Evolutionary conservation across 495 filamentous ascomycete genomes (phyloP), one percentile per base, ranked within the genome.

Genomic region (Acidiella bohemica): DNA sequence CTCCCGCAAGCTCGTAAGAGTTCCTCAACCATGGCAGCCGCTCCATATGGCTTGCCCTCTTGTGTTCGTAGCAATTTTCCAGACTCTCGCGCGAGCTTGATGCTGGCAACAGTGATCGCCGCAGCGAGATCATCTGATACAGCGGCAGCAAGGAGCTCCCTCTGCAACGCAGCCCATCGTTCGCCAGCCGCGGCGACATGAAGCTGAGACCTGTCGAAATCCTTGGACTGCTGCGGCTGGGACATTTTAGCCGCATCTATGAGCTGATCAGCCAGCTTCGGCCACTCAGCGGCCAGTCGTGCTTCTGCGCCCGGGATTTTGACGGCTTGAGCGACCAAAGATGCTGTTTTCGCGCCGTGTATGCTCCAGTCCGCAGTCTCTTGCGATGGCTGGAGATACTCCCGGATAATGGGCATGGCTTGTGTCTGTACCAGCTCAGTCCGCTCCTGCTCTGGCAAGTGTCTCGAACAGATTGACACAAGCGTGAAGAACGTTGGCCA

Each of bases 21-120:
- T 30, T 66, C 59, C 43, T 72, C 66, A 3, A 90, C 53, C 3
- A 75, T 66, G 4, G 70, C 71, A 14, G 85, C 81, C 11, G 80
- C 80, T 11, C 80, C 82, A 50, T 82, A 93, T 0, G 84, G 81
- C 51, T 90, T 90, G 31, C 83, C 84, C 46, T 86, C 81, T 33
- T 81, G 66, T 19, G 61, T 61, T 28, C 59, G 60, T 12, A 80
- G 42, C 2, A 73, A 55, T 13, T 67, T 49, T 11, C 75, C 41
- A 36, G 73, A 71, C 28, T 60, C 60, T 22, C 60, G 54, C 10
- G 80, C 53, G 32, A 80, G 61, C 11, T 37, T 38, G 9, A 13
- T 24, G 24, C 26, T 39, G 8, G 41, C 19, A 4, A 34, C 30
- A 4, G 34, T 14, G 53, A 62, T 35, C 44, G 46, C 10, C 41